Base-by-base conservation (phyloP, 2,329 filamentous ascomycete species). In the Colletotrichum paranaense region DNA sequence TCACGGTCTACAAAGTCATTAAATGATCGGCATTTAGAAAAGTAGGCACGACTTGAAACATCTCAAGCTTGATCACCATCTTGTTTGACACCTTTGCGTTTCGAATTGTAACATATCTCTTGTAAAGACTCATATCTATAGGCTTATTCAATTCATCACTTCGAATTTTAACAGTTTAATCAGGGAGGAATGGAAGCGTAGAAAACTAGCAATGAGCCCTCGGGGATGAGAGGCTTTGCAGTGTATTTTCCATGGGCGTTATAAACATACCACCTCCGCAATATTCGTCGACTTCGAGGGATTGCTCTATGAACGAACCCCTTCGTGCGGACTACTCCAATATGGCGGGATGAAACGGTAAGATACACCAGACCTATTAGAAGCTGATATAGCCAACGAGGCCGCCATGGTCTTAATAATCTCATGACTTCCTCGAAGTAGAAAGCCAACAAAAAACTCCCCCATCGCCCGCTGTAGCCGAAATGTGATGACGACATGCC, bases 391-490 rank as follows among this genome's bases (percentile, higher is more conserved):
- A 59, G 58, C 55, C 53, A 56, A 38, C 19, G 38, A 64, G 30
- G 59, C 60, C 46, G 46, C 46, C 60, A 49, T 59, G n/a, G 24
- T 69, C 55, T 32, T 62, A 55, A 59, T 73, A 24, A 56, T 35
- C 60, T 73, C 66, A 59, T 70, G 60, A 62, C 53, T 55, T 49
- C 65, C 57, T 68, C 4, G 46, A 57, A 32, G 4, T 12, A 52
- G 12, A 62, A 38, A 52, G 22, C 9, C 28, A 49, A 22, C 22
- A 56, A 62, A 63, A 49, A 73, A 73, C 59, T 65, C 70, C 70
- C 24, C 60, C 66, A 24, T 70, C 59, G 70, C 70, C 60, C 55
- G 67, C 70, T 70, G 55, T 59, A 55, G 28, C 52, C 46, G n/a
- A 30, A 63, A 62, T 26, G 7, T 26, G 12, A 19, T 38, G 24